Evolutionary conservation across 306 rosid species (phyloP), one percentile per base, ranked within the genome.

Genomic region (Castanea crenata): DNA sequence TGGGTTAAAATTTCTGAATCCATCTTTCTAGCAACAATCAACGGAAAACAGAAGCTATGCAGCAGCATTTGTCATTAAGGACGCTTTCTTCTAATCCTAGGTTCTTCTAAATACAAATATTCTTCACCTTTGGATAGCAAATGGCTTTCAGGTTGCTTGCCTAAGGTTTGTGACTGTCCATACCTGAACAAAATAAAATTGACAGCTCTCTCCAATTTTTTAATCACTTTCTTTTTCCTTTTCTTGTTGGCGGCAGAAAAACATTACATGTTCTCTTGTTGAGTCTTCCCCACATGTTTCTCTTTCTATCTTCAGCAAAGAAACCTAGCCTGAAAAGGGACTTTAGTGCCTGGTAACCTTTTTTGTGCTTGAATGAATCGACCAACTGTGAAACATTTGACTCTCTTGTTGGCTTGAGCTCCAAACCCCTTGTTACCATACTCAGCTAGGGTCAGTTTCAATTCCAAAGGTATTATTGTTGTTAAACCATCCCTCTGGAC

Each of bases 391-490:
- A 23, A 85, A 7, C 7, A 82, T 18, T 9, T 51, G 4, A 82
- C 77, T 76, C 88, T 76, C 10, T 0, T 25, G 2, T 27, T 35
- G 61, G 55, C 65, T 46, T 1, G 23, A 54, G 85, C 85, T 15
- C 76, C 81, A 0, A 78, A 69, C 27, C 88, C 83, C 55, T 27
- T 63, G 64, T 86, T 83, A 59, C 71, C 77, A 82, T 68, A 68
- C 52, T 68, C 72, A 4, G 11, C 84, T 0, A 79, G 74, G n/a
- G 58, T 77, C 68, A 61, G 78, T 63, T 74, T 44, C 81, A 77
- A 63, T 74, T 44, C 79, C 87, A 56, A 74, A 55, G 18, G 35
- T 65, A 2, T 86, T 79, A 73, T 81, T 69, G 59, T 55, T 73
- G 52, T 3, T 34, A 61, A 73, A 61, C 89, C 86, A 86, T 31